phyloP scores from a whole-genome alignment of 371 early-diverging fungal species.

The Mucor saturninus region DNA sequence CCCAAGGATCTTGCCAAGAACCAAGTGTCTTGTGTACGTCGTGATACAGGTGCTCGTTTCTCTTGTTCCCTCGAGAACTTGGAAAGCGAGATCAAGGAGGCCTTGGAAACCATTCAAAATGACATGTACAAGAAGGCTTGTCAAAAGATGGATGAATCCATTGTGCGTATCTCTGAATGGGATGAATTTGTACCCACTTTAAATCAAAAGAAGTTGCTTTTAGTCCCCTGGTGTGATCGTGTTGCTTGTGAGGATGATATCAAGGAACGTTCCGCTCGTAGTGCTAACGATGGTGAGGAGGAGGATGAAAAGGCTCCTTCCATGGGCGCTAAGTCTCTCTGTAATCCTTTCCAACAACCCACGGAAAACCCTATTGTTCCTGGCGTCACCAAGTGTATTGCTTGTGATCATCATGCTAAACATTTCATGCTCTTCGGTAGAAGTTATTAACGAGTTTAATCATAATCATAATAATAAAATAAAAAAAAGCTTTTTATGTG shows the following conservation, averaged over 20 bases:
- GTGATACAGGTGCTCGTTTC: conserved; percentile 82
- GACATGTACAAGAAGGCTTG: conserved; percentile 95
- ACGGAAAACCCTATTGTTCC: conserved; percentile 74
- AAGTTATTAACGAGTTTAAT: conserved; percentile 70
- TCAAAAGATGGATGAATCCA: conserved; percentile 76
- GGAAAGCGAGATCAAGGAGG: conserved; percentile 58
- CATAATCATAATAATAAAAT: conserved; percentile 1
- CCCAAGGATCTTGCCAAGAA: conserved; percentile 93
- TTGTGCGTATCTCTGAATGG: conserved; percentile 83
- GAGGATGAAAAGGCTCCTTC: conserved; percentile 95
- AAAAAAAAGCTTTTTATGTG: not conserved
- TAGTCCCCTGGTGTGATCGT: conserved; percentile 98
- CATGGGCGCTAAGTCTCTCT: conserved; percentile 99
- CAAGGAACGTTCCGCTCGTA: conserved; percentile 88
- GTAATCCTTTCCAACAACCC: conserved; percentile 97
- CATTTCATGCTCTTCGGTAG: conserved; percentile 90
- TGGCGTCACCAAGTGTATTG: conserved; percentile 83
- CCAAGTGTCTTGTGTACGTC: conserved; percentile 84
- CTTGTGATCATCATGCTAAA: conserved; percentile 83
- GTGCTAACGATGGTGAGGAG: conserved; percentile 71
- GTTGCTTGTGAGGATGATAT: conserved; percentile 96
- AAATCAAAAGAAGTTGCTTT: conserved; percentile 86
- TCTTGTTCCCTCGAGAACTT: conserved; percentile 72
- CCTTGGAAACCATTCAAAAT: conserved; percentile 88
- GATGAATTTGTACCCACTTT: conserved; percentile 93